A percentile compares a stretch with the other conserved stretches of the same genome.
Conservation (phyloP, 202 grass and related monocot species). For the Bolboschoenoplectus hybrid region DNA sequence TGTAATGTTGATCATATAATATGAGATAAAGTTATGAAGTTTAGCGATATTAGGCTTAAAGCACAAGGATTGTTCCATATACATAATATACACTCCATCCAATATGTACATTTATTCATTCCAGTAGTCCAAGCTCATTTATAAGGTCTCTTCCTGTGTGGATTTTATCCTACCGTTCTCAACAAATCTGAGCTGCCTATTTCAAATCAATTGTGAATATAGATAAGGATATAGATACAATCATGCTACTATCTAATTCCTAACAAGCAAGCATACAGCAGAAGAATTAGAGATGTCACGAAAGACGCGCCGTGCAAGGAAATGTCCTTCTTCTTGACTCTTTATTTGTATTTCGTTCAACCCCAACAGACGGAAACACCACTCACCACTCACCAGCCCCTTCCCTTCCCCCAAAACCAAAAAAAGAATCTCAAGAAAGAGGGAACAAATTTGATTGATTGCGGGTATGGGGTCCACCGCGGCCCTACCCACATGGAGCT, state of each 20-base stretch:
- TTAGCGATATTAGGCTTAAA: too few species aligned
- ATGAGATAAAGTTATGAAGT: too few species aligned
- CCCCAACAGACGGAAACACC: constrained; percentile 6
- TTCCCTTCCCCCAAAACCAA: neutral
- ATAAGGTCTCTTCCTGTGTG: too few species aligned
- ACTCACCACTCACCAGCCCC: neutral
- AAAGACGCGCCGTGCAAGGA: constrained; percentile 25
- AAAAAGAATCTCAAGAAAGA: too few species aligned
- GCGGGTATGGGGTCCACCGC: neutral
- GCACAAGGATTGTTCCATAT: too few species aligned
- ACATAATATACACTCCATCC: too few species aligned
- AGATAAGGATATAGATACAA: neutral
- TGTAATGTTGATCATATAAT: too few species aligned
- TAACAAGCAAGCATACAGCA: neutral
- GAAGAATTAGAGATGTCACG: neutral
- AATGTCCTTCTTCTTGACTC: constrained; percentile 37
- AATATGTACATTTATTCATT: too few species aligned
- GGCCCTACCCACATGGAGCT: neutral
- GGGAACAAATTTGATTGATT: neutral
- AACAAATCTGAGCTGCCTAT: too few species aligned
- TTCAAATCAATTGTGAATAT: too few species aligned
- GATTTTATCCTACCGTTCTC: too few species aligned
- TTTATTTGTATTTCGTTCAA: constrained; percentile 21
- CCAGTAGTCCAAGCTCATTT: too few species aligned
- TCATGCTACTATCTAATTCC: neutral